Base-by-base conservation (phyloP, 1,139 yeast species). In the Lodderomyces parapsilosis region DNA sequence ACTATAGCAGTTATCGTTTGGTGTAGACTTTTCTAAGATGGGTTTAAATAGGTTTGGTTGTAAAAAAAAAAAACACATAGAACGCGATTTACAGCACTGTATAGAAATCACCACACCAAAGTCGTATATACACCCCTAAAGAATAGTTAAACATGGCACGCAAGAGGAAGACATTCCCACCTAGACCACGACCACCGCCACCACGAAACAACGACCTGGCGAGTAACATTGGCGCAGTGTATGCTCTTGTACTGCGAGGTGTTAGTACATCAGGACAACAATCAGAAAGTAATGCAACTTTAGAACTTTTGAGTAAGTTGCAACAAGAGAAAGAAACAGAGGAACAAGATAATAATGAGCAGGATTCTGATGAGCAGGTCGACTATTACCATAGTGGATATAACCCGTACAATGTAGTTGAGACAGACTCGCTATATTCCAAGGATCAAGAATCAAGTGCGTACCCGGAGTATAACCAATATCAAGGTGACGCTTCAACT, bases 301-400 rank as follows among this genome's bases (percentile, higher is more conserved):
- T 34, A 23, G 17, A 34, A 23, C 27, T 34, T 14, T 34, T 32
- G 22, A 37, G 19, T 11, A 38, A 37, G 19, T 15, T 41, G 22
- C 15, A 25, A 27, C 38, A 37, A 20, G 35, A 37, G 15, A 35
- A 22, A 18, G 22, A 5, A 17, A 6, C 8, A 6, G 19, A 15
- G 19, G 33, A 30, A 7, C 8, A 27, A 4, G 17, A 13, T 3
- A 13, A 13, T n/a, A n/a, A n/a, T n/a, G n/a, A n/a, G n/a, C n/a
- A n/a, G n/a, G n/a, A n/a, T n/a, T n/a, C n/a, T n/a, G n/a, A n/a
- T n/a, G n/a, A n/a, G n/a, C n/a, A n/a, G n/a, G n/a, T n/a, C n/a
- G n/a, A n/a, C n/a, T n/a, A n/a, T 10, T 27, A n/a, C 9, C 13
- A n/a, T 13, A 27, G 17, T n/a, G 31, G 17, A 4, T 27, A 27